Evolutionary conservation across 1,284 basidiomycete species (phyloP), one percentile per base, ranked within the genome.

Genomic region (Cutaneotrichosporon sp.): DNA sequence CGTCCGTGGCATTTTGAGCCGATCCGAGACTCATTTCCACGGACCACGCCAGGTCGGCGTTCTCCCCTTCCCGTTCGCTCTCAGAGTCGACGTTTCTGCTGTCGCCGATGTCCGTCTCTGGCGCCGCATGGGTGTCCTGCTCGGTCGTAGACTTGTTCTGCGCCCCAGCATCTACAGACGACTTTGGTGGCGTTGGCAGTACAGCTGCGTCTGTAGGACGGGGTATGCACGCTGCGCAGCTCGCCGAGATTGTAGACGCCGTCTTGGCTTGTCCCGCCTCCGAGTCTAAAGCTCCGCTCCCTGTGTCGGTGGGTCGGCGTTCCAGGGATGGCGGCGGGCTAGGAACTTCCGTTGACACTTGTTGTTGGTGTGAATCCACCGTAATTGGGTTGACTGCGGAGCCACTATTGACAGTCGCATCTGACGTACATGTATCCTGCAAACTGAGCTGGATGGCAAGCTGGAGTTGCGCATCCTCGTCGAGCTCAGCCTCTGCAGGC

Each of bases 11-110:
- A 30, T 30, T 30, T 15, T 39, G 23, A 15, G 30, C 14, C 33
- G 40, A 21, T 13, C 39, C 34, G 4, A 63, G 44, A 12, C 51
- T 62, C 61, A 77, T 66, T 55, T 77, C 74, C 22, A 77, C 62
- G 10, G 75, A 77, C 69, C 69, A 73, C 33, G 72, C 73, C 9
- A 78, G 53, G 55, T 77, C 70, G 9, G 69, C 68, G 13, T 77
- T 75, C 33, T 74, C 62, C 21, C 56, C 47, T 14, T 61, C 66
- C 33, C 63, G 51, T 21, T 64, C 60, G 4, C 62, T 60, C 15
- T 56, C 56, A 33, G 34, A 49, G 8, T 18, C 18, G 12, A 39
- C 34, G 20, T 49, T 42, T 13, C 48, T 33, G 33, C 45, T 49
- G 15, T 40, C 21, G 7, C 33, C 5, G 7, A 10, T 30, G 26